Evolutionary conservation across 1,284 basidiomycete species (phyloP).

Genomic region (Sporisorium sorghi): DNA sequence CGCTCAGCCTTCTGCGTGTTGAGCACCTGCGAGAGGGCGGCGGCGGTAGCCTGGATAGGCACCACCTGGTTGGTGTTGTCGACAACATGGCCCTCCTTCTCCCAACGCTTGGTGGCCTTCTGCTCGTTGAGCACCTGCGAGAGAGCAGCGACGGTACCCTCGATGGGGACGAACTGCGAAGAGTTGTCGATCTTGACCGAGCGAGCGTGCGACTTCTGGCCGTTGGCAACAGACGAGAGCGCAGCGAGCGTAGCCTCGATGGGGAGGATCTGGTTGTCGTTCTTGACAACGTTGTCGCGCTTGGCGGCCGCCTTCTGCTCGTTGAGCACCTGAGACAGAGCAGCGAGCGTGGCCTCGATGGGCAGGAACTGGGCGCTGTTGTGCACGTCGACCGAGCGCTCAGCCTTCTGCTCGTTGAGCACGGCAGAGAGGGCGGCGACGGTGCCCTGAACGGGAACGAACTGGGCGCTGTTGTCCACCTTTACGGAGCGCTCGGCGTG

Average conservation of each 20-base stretch:
- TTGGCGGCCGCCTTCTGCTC: constrained; percentile 25
- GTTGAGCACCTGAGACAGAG: constrained; percentile 42
- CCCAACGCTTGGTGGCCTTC: background rate
- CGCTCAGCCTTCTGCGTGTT: constrained; percentile 37
- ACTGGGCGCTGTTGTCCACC: constrained; percentile 42
- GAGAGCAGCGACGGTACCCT: constrained; percentile 34
- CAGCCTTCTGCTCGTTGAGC: constrained; percentile 32
- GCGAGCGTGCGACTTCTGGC: constrained; percentile 11
- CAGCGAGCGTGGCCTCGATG: constrained; percentile 40
- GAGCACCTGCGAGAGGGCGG: constrained; percentile 35
- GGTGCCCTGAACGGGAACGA: constrained; percentile 40
- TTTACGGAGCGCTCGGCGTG: constrained; percentile 31
- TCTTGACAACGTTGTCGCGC: constrained; percentile 35
- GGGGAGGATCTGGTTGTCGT: constrained; percentile 39
- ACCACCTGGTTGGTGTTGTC: constrained; percentile 16
- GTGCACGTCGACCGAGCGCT: constrained; percentile 20
- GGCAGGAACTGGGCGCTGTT: constrained; percentile 35
- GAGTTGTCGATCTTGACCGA: constrained; percentile 22
- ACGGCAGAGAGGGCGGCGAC: constrained; percentile 32
- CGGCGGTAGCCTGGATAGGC: constrained; percentile 39
- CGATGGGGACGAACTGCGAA: constrained; percentile 27
- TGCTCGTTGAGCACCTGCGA: constrained; percentile 32
- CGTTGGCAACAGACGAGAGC: constrained; percentile 17
- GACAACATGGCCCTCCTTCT: constrained; percentile 6
- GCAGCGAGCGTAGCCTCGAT: constrained; percentile 29